phyloP scores from a whole-genome alignment of 1,284 basidiomycete genomes.

The Boletus nobilissimus region DNA sequence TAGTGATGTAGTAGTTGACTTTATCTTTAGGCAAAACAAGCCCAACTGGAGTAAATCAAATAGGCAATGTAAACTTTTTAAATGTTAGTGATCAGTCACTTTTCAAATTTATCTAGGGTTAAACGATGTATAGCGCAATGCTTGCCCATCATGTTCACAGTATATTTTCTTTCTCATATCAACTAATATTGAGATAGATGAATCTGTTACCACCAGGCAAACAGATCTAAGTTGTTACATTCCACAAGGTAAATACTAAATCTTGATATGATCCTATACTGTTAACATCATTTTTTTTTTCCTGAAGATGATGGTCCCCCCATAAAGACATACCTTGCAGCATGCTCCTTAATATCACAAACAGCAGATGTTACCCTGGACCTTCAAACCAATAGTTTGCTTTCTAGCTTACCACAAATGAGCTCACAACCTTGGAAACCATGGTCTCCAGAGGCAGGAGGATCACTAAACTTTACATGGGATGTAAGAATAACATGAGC shows the following conservation, averaged over 20 bases:
- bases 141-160: background rate
- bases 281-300: background rate
- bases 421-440: background rate
- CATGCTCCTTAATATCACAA: background rate
- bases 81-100: background rate
- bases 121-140: background rate
- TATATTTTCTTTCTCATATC: background rate
- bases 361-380: background rate
- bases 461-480: background rate
- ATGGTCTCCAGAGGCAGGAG: background rate
- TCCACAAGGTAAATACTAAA: background rate
- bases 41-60: no score
- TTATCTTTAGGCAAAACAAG: no score
- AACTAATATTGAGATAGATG: background rate
- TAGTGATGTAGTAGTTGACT: background rate
- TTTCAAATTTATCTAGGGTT: no score
- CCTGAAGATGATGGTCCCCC: background rate
- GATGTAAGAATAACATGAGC: background rate
- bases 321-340: background rate
- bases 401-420: background rate
- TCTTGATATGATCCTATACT: background rate
- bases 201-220: background rate
- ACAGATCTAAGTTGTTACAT: background rate
- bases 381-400: background rate
- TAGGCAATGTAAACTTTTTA: no score